Evolutionary conservation across 106 monocot genomes (phyloP).

Genomic region (Gastrodia elata): DNA sequence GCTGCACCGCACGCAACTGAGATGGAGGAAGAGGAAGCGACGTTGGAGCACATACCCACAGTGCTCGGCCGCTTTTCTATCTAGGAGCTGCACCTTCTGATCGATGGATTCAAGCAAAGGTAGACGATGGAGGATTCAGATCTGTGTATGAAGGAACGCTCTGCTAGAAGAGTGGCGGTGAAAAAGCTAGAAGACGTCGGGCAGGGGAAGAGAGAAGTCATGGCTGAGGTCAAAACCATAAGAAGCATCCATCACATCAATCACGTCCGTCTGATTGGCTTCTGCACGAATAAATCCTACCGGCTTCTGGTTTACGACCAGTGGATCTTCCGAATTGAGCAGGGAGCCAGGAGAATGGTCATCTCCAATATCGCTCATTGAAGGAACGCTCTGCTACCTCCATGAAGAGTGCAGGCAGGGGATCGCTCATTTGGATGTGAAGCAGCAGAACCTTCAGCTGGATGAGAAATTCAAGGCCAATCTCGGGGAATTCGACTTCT

Average conservation of each 20-base stretch:
- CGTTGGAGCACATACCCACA: constrained; percentile 24
- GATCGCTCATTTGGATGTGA: constrained; percentile 14
- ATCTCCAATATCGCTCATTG: constrained; percentile 9
- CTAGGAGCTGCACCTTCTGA: constrained; percentile 17
- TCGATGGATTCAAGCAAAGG: neutral
- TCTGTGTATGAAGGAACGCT: constrained; percentile 15
- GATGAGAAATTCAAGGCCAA: constrained; percentile 10
- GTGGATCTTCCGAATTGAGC: constrained; percentile 4
- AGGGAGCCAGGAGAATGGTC: neutral
- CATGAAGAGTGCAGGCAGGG: constrained; percentile 15
- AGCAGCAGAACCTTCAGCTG: constrained; percentile 13
- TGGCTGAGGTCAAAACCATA: constrained; percentile 11
- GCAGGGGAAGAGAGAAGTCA: constrained; percentile 5
- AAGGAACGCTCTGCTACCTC: constrained; percentile 12
- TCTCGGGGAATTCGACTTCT: constrained; percentile 9
- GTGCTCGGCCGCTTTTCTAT: constrained; percentile 30
- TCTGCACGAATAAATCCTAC: constrained; percentile 13
- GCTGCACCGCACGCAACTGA: too few species aligned
- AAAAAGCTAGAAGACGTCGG: constrained; percentile 5
- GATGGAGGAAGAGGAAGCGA: constrained; percentile 5
- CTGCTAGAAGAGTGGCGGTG: constrained; percentile 9
- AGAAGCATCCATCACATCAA: constrained; percentile 16
- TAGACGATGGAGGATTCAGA: constrained; percentile 18
- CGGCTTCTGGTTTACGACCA: constrained; percentile 9
- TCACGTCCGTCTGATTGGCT: constrained; percentile 8